Conservation (phyloP, 495 filamentous ascomycete genomes). For the Neurospora sublineolata region DNA sequence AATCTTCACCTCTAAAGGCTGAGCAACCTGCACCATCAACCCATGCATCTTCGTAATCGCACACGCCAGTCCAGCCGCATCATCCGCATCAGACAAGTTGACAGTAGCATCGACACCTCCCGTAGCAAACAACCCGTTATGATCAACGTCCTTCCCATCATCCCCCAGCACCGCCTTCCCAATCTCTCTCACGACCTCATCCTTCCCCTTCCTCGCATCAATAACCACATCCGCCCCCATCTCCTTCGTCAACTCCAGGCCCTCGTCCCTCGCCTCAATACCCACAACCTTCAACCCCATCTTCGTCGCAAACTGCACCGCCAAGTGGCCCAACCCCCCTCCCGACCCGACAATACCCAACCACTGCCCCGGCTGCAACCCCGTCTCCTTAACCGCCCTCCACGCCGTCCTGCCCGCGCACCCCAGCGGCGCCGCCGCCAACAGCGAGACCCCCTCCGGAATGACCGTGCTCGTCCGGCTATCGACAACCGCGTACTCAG, state of each 20-base stretch:
- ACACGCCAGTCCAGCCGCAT: constrained; percentile 35
- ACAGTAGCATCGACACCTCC: constrained; percentile 35
- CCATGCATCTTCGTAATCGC: constrained; percentile 47
- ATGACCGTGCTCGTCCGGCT: constrained; percentile 29
- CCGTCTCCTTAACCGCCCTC: constrained; percentile 35
- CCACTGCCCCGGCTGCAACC: constrained; percentile 35
- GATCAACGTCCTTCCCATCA: constrained; percentile 33
- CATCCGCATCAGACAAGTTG: constrained; percentile 31
- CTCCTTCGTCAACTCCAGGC: constrained; percentile 30
- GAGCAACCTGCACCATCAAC: constrained; percentile 42
- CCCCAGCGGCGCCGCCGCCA: constrained; percentile 42
- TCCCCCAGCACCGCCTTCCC: constrained; percentile 33
- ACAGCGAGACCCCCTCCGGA: constrained; percentile 36
- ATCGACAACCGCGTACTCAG: constrained; percentile 42
- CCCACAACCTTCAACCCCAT: constrained; percentile 41
- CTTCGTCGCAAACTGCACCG: constrained; percentile 43
- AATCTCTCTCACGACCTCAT: constrained; percentile 33
- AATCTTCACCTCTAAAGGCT: constrained; percentile 34
- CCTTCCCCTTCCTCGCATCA: constrained; percentile 38
- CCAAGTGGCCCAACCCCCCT: constrained; percentile 48
- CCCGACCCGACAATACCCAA: constrained; percentile 43
- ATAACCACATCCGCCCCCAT: constrained; percentile 39
- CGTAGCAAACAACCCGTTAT: constrained; percentile 29
- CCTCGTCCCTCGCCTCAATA: constrained; percentile 45
- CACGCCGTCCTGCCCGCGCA: constrained; percentile 48